phyloP scores from a whole-genome alignment of 148 eudicot species.

The Silene latifolia region DNA sequence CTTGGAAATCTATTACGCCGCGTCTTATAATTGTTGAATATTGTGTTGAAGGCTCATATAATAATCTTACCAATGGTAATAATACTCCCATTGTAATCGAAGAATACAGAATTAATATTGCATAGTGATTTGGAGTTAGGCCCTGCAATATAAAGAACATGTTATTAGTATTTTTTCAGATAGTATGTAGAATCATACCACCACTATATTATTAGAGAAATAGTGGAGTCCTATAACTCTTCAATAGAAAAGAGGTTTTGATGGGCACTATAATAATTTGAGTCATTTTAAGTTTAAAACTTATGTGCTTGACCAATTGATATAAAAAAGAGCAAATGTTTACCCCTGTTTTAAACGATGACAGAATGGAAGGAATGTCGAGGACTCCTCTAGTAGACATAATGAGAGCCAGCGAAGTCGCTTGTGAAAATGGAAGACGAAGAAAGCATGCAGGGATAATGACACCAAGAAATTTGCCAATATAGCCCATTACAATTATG shows the following conservation, averaged over 20 bases:
- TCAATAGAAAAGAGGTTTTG: too few relatives aligned
- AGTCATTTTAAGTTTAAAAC: too few relatives aligned
- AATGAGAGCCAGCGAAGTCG: slow-evolving; percentile 9
- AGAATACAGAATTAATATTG: background rate
- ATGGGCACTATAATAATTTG: too few relatives aligned
- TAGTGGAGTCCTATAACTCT: too few relatives aligned
- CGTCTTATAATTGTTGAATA: slow-evolving; percentile 6
- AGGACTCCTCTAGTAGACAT: slow-evolving; percentile 18
- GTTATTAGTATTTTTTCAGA: too few relatives aligned
- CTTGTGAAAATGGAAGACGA: slow-evolving; percentile 4
- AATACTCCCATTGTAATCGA: slow-evolving; percentile 1
- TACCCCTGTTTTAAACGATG: background rate
- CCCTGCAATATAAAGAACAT: background rate
- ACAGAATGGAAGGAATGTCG: slow-evolving; percentile 5
- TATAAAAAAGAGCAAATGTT: background rate
- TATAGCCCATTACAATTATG: background rate
- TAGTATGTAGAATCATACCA: too few relatives aligned
- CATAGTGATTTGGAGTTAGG: background rate
- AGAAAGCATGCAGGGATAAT: background rate
- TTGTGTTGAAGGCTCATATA: slow-evolving; percentile 17
- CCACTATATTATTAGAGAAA: too few relatives aligned
- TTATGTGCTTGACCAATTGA: too few relatives aligned
- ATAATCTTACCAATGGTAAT: slow-evolving; percentile 5
- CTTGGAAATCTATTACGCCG: background rate
- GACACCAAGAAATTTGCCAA: slow-evolving; percentile 19